phyloP scores from a whole-genome alignment of 2,329 filamentous ascomycete species.

The Microthyrium microscopicum region DNA sequence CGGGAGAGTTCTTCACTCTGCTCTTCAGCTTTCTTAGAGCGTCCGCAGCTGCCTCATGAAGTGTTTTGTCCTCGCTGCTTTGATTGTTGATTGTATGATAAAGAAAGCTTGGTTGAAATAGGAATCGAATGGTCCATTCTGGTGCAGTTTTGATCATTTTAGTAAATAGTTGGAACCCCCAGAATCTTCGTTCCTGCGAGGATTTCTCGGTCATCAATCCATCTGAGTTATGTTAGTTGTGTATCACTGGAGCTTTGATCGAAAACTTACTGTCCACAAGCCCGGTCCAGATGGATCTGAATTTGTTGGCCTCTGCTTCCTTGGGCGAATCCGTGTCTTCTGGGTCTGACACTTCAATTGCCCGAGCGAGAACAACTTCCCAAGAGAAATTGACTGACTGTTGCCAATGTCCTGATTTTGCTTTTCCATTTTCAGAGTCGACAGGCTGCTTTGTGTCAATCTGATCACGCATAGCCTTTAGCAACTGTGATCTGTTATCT shows the following conservation, averaged over 20 bases:
- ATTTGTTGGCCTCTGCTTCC: conserved; percentile 25
- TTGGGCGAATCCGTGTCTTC: no score
- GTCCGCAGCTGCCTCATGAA: conserved; percentile 64
- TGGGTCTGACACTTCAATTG: conserved; percentile 14
- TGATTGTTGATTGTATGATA: conserved; percentile 71
- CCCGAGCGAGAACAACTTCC: conserved; percentile 51
- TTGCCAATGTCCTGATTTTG: conserved; percentile 57
- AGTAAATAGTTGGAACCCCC: conserved; percentile 76
- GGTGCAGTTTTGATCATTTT: conserved; percentile 46
- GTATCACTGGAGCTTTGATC: neutral
- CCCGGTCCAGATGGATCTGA: conserved; percentile 70
- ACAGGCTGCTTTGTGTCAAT: conserved; percentile 25
- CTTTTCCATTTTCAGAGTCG: conserved; percentile 23
- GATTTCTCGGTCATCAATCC: conserved; percentile 68
- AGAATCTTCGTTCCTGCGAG: conserved; percentile 78
- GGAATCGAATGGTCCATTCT: conserved; percentile 31
- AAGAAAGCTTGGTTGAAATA: conserved; percentile 76
- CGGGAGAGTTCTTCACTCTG: conserved; percentile 44
- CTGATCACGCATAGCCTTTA: conserved; percentile 66
- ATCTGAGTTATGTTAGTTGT: conserved; percentile 31
- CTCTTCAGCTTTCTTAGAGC: conserved; percentile 55
- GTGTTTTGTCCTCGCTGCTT: conserved; percentile 56
- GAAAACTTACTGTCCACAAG: conserved; percentile 63
- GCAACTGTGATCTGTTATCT: conserved; percentile 51
- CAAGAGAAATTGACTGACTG: conserved; percentile 76